Percentiles rank a stretch among this genome's conserved stretches.
Evolutionary conservation across 352 stramenopile species (phyloP).

Genomic region (Aphanomyces astaci): DNA sequence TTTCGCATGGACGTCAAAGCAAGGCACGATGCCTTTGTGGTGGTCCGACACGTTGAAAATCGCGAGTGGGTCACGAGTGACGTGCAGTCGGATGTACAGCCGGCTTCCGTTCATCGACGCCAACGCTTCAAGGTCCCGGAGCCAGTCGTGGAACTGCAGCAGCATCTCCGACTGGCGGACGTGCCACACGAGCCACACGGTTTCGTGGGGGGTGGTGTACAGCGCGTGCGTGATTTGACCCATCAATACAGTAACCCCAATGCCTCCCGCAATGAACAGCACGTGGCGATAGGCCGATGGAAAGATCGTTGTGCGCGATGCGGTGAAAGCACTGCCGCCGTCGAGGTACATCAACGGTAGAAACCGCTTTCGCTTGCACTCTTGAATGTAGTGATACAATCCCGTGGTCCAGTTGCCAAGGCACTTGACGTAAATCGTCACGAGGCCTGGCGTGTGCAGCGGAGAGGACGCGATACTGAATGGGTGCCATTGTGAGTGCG

Average conservation of each 20-base stretch:
- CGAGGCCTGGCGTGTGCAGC: constrained; percentile 25
- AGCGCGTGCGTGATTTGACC: background rate
- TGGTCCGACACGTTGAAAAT: background rate
- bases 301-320: too few relatives aligned
- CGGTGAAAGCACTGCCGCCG: constrained; percentile 58
- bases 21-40: background rate
- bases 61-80: background rate
- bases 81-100: background rate
- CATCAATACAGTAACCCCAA: constrained; percentile 35
- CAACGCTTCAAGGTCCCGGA: constrained; percentile 30
- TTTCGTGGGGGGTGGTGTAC: background rate
- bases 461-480: constrained; percentile 44
- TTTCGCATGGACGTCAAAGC: background rate
- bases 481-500: constrained; percentile 45
- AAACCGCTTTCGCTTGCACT: constrained; percentile 26
- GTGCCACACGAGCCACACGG: constrained; percentile 11
- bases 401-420: constrained; percentile 42
- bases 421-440: constrained; percentile 42
- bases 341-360: constrained; percentile 39
- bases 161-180: background rate
- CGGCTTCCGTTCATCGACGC: background rate
- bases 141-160: constrained; percentile 13
- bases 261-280: constrained; percentile 31
- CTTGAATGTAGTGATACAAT: constrained; percentile 30
- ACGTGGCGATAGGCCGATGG: constrained; percentile 38